Conservation (phyloP, 345 rosid species). For the Gossypium herbaceum region DNA sequence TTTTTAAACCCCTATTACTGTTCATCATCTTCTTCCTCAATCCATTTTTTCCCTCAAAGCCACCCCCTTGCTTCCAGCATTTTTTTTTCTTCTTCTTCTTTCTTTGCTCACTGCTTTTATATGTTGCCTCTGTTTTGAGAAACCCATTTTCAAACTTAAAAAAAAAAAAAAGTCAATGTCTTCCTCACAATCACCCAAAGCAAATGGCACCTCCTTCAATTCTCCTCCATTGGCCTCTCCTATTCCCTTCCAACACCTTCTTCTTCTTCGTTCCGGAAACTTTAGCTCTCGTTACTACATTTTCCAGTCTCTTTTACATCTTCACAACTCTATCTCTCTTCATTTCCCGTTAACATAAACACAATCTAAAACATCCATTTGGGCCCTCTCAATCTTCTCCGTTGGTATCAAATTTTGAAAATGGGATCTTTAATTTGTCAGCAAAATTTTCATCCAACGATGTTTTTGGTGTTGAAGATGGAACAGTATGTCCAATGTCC, state of each 20-base stretch:
- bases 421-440: slow-evolving; percentile 11
- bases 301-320: slow-evolving; percentile 43
- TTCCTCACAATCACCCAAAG: no score
- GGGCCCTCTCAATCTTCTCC: slow-evolving; percentile 4
- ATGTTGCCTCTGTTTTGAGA: no score
- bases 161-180: no score
- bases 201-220: no score
- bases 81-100: no score
- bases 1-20: no score
- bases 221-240: no score
- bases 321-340: slow-evolving; percentile 42
- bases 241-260: slow-evolving; percentile 10
- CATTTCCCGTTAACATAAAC: slow-evolving; percentile 13
- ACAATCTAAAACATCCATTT: neutral
- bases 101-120: no score
- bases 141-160: no score
- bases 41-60: no score
- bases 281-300: slow-evolving; percentile 46
- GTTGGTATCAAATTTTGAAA: neutral
- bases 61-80: no score
- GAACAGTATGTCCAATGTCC: slow-evolving; percentile 15
- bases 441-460: neutral
- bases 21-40: no score
- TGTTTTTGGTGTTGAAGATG: neutral
- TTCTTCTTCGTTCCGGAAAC: slow-evolving; percentile 40